phyloP scores from a whole-genome alignment of 2,329 filamentous ascomycete genomes.

The Sarocladium strictum region DNA sequence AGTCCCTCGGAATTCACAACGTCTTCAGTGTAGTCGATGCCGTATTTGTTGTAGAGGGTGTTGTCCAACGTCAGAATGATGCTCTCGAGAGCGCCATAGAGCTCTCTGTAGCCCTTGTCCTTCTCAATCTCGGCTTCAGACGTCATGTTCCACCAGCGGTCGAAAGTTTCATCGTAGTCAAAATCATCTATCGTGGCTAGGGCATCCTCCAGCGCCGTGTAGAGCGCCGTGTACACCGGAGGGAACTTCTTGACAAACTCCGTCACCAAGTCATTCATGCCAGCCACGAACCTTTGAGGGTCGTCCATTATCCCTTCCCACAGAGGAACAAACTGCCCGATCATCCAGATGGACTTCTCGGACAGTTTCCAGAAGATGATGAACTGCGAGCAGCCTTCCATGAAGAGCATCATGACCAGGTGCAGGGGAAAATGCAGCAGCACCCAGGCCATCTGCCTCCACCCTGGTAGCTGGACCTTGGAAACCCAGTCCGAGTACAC shows the following conservation, averaged over 20 bases:
- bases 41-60: slow-evolving; percentile 23
- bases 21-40: slow-evolving; percentile 20
- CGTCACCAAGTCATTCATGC: slow-evolving; percentile 8
- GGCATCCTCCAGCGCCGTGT: neutral
- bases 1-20: slow-evolving; percentile 13
- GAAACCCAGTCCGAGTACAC: slow-evolving; percentile 58
- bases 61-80: slow-evolving; percentile 22
- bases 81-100: slow-evolving; percentile 18
- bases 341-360: slow-evolving; percentile 14
- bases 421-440: slow-evolving; percentile 58
- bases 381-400: slow-evolving; percentile 57
- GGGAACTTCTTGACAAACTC: slow-evolving; percentile 22
- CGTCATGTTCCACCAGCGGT: slow-evolving; percentile 11
- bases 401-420: slow-evolving; percentile 55
- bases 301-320: neutral
- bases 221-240: slow-evolving; percentile 16
- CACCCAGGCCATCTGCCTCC: slow-evolving; percentile 55
- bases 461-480: slow-evolving; percentile 49
- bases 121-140: slow-evolving; percentile 17
- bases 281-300: neutral
- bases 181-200: slow-evolving; percentile 16
- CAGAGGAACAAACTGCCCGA: neutral
- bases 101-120: slow-evolving; percentile 12
- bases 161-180: slow-evolving; percentile 11
- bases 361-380: slow-evolving; percentile 37